phyloP scores from a whole-genome alignment of 495 filamentous ascomycete genomes.

The Podospora pseudoanserina region DNA sequence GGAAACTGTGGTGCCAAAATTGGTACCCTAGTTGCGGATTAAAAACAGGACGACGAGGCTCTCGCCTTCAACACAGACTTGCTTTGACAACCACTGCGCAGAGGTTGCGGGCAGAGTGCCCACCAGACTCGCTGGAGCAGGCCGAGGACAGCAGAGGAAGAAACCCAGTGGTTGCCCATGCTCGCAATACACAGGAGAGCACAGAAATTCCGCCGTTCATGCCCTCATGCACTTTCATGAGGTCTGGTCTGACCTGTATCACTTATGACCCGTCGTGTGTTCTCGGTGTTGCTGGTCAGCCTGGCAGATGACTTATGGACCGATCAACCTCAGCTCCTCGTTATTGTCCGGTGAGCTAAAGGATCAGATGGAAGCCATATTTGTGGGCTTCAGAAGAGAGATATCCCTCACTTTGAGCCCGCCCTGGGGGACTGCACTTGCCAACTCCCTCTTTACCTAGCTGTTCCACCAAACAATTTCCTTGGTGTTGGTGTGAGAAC shows the following conservation, averaged over 20 bases:
- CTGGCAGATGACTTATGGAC: not conserved
- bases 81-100: no score
- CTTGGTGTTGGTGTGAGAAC: not conserved
- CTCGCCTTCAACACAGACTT: no score
- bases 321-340: not conserved
- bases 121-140: not conserved
- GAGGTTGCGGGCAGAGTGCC: not conserved
- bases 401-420: no score
- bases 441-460: not conserved
- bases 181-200: not conserved
- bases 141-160: not conserved
- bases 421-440: no score
- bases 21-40: no score
- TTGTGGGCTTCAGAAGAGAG: not conserved
- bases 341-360: not conserved
- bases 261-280: not conserved
- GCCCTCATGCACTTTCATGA: not conserved
- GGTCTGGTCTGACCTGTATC: not conserved
- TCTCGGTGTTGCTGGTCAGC: not conserved
- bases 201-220: not conserved
- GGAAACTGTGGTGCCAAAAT: not conserved
- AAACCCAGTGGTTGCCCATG: not conserved
- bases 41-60: no score
- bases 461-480: not conserved
- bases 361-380: not conserved